Evolutionary conservation across 805 yeast genomes (phyloP).

Genomic region (Yamadazyma paraphyllophila): DNA sequence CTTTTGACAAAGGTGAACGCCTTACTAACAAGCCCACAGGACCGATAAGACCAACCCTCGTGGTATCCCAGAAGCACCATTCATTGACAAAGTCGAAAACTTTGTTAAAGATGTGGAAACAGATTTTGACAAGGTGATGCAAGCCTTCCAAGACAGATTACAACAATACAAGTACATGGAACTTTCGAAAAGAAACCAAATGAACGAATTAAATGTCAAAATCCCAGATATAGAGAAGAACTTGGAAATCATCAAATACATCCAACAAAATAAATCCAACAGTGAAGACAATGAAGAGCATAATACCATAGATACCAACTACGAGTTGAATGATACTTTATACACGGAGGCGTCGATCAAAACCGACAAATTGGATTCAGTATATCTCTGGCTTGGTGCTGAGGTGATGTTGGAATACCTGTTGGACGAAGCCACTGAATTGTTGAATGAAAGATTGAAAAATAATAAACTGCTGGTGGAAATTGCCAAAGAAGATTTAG

Average conservation of each 20-base stretch:
- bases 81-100: slow-evolving; percentile 78
- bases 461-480: slow-evolving; percentile 59
- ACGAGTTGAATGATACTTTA: slow-evolving; percentile 90
- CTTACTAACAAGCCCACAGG: slow-evolving; percentile 24
- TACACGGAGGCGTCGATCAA: slow-evolving; percentile 78
- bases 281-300: slow-evolving; percentile 25
- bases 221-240: slow-evolving; percentile 92
- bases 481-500: slow-evolving; percentile 78
- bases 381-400: slow-evolving; percentile 95
- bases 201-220: slow-evolving; percentile 56
- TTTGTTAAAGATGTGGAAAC: slow-evolving; percentile 59
- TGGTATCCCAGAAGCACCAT: slow-evolving; percentile 96
- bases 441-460: slow-evolving; percentile 59
- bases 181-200: slow-evolving; percentile 47
- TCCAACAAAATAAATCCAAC: slow-evolving; percentile 47
- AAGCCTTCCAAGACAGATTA: slow-evolving; percentile 78
- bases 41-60: slow-evolving; percentile 74
- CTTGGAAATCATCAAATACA: slow-evolving; percentile 64
- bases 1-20: neutral
- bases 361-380: slow-evolving; percentile 53
- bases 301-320: slow-evolving; percentile 60
- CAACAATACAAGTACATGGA: slow-evolving; percentile 92
- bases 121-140: slow-evolving; percentile 69
- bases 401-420: slow-evolving; percentile 97
- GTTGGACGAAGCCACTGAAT: slow-evolving; percentile 76